Percentiles rank a stretch among this genome's conserved stretches.
Conservation (phyloP, 2,329 filamentous ascomycete species). For the Phialophora tarda region DNA sequence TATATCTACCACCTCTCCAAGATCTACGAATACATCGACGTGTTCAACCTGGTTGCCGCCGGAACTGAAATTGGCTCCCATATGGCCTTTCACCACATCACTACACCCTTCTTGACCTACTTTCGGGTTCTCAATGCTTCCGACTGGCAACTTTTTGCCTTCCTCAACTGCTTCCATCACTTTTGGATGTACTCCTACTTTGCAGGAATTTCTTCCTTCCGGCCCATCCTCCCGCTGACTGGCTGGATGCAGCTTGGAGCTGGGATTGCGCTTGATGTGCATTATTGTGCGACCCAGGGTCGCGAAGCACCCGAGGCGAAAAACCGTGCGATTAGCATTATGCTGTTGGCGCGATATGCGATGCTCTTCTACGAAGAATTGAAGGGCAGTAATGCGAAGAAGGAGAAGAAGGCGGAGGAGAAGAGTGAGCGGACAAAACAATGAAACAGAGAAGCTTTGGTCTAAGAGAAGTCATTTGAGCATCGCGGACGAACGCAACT, state of each 20-base stretch:
- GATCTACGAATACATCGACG: slow-evolving; percentile 45
- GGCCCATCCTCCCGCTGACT: slow-evolving; percentile 37
- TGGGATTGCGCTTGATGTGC: slow-evolving; percentile 36
- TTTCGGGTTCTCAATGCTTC: slow-evolving; percentile 37
- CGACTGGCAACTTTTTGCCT: slow-evolving; percentile 43
- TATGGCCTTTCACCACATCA: slow-evolving; percentile 45
- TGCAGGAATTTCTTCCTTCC: slow-evolving; percentile 38
- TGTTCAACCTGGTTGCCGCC: slow-evolving; percentile 42
- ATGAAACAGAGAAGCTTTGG: neutral
- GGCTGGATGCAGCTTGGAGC: slow-evolving; percentile 36
- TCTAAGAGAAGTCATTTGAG: neutral
- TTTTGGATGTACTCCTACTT: slow-evolving; percentile 45
- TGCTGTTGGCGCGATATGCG: slow-evolving; percentile 26
- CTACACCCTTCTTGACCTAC: slow-evolving; percentile 43
- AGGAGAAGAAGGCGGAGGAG: slow-evolving; percentile 15
- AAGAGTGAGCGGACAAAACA: slow-evolving; percentile 8
- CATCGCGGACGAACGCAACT: neutral
- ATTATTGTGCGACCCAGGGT: slow-evolving; percentile 17
- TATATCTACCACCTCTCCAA: slow-evolving; percentile 43
- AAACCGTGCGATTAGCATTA: slow-evolving; percentile 22
- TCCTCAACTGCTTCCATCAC: slow-evolving; percentile 42
- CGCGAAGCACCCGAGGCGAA: slow-evolving; percentile 15
- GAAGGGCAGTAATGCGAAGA: slow-evolving; percentile 15
- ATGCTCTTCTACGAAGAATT: slow-evolving; percentile 31
- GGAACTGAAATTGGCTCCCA: slow-evolving; percentile 41